Evolutionary conservation across 2,329 filamentous ascomycete species (phyloP).

Genomic region (Tolypocladium tropicale): DNA sequence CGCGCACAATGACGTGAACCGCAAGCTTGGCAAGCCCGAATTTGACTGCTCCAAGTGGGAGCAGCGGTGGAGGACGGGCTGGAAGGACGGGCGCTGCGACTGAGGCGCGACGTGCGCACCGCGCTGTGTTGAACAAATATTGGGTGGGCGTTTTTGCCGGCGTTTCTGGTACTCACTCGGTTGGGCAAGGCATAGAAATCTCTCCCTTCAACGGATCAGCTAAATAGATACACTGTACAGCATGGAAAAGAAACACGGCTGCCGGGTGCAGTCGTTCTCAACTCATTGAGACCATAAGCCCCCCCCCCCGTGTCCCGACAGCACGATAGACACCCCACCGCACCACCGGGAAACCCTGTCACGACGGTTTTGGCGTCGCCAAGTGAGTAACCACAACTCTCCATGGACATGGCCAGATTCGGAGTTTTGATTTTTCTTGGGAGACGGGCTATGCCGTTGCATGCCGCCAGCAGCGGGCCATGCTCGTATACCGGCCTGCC

Average conservation of each 20-base stretch:
- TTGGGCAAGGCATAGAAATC: neutral
- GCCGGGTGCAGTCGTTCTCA: neutral
- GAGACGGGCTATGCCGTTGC: neutral
- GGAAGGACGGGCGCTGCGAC: conserved; percentile 58
- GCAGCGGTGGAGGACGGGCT: conserved; percentile 89
- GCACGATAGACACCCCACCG: neutral
- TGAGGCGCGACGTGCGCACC: conserved; percentile 21
- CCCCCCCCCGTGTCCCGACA: no score
- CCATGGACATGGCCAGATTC: neutral
- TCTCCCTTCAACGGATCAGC: neutral
- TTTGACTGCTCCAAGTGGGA: conserved; percentile 92
- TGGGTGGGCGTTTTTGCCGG: neutral
- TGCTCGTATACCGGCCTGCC: neutral
- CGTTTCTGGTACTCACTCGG: neutral
- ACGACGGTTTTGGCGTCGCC: neutral
- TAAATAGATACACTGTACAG: neutral
- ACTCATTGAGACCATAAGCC: no score
- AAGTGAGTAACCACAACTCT: neutral
- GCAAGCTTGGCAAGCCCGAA: conserved; percentile 77
- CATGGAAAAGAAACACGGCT: neutral
- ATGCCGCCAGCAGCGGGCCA: neutral
- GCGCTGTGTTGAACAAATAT: neutral
- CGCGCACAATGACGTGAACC: conserved; percentile 80
- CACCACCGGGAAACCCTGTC: neutral
- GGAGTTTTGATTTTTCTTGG: neutral